phyloP scores from a whole-genome alignment of 495 filamentous ascomycete genomes.

The Articulospora tetracladia region DNA sequence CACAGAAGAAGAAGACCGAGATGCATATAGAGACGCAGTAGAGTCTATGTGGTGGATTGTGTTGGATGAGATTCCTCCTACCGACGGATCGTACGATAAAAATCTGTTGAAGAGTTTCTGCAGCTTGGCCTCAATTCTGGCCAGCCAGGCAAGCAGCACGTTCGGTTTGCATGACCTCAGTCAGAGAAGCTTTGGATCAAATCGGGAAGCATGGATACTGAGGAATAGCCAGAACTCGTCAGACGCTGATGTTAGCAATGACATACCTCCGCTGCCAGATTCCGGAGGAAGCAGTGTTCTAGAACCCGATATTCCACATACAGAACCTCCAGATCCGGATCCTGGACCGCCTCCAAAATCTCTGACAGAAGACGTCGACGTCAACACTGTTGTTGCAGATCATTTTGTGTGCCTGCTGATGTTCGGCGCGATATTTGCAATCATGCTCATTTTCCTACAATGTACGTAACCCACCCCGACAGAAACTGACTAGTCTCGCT shows the following conservation, averaged over 20 bases:
- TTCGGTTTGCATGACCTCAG: background rate
- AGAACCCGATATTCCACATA: background rate
- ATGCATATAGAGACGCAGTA: slow-evolving; percentile 5
- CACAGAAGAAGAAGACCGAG: background rate
- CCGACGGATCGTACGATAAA: background rate
- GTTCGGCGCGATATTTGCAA: slow-evolving; percentile 8
- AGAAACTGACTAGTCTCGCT: background rate
- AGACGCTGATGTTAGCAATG: too few species aligned
- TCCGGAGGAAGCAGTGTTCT: background rate
- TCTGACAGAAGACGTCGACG: background rate
- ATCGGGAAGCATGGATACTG: background rate
- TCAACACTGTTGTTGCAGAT: background rate
- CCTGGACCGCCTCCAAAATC: background rate
- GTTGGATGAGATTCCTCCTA: background rate
- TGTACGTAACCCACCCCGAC: background rate
- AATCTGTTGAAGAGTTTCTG: slow-evolving; percentile 2
- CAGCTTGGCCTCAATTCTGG: slow-evolving; percentile 3
- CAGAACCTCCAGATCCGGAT: background rate
- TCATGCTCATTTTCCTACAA: slow-evolving; percentile 12
- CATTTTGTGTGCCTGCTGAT: slow-evolving; percentile 6
- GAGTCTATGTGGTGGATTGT: slow-evolving; percentile 8
- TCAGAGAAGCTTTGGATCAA: background rate
- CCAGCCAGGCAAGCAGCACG: slow-evolving; percentile 1
- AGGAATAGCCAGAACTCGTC: background rate
- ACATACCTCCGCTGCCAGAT: background rate